Base-by-base conservation (phyloP, 2,329 filamentous ascomycete species). In the Claviceps sp. region DNA sequence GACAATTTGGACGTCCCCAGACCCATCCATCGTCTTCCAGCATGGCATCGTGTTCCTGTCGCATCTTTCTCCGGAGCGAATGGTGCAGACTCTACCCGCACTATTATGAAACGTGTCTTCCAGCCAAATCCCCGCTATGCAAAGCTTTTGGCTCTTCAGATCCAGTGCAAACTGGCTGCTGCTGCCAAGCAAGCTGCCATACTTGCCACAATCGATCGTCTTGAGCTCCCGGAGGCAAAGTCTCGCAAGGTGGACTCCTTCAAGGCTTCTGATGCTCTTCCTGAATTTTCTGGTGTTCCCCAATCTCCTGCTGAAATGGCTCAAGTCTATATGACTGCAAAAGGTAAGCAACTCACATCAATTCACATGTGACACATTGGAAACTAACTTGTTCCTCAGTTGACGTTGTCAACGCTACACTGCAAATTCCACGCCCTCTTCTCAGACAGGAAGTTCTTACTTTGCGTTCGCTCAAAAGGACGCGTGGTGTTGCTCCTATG, bases 91-190 rank as follows among this genome's bases (percentile, higher is more conserved):
- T 46, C 42, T 40, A 47, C 50, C 22, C 52, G 63, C 34, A 58
- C 52, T 37, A 61, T 67, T 50, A 67, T 67, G 65, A 66, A 66
- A 60, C 62, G 65, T 47, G 59, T 66, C 2, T 57, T 54, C 16
- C 47, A 55, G 17, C 52, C 52, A n/a, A 37, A 50, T 14, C 49
- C 38, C 29, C 51, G 43, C 22, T 26, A 26, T 23, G 16, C n/a
- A 17, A 43, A 43, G 13, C 50, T 37, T 20, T 22, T 43, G 22
- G 13, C 37, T 40, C 14, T 42, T 26, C 29, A 34, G n/a, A 20
- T 26, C 16, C 17, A 23, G 14, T 39, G 26, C 39, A 29, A 37
- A 23, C 22, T 48, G 45, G 45, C 42, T 17, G 38, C 52, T 36
- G 45, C 49, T 22, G 23, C 45, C 4, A 42, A 51, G 22, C 39